Conservation (phyloP, 164 flowering plant species). For the Sextonia rubra region DNA sequence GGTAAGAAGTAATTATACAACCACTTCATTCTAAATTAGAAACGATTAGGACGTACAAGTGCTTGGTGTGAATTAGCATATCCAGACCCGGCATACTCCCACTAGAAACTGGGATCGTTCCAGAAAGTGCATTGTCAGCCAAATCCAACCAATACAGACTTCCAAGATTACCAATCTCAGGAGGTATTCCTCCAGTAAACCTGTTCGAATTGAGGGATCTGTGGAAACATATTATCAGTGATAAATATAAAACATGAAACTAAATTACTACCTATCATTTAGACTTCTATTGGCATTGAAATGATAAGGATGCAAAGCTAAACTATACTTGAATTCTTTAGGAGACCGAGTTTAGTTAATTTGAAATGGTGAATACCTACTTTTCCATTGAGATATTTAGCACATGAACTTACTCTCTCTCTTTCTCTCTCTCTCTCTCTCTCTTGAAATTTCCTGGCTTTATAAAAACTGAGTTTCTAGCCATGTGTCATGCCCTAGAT, state of each 20-base stretch:
- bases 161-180: slow-evolving; percentile 70
- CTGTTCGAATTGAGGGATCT: slow-evolving; percentile 87
- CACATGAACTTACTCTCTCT: too few species aligned
- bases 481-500: too few species aligned
- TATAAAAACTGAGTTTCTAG: too few species aligned
- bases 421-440: too few species aligned
- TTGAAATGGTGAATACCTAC: background rate
- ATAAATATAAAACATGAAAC: background rate
- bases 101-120: slow-evolving; percentile 69
- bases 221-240: slow-evolving; percentile 9
- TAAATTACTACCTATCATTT: background rate
- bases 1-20: slow-evolving; percentile 6
- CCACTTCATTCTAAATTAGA: background rate
- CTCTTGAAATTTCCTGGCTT: too few species aligned
- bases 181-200: slow-evolving; percentile 66
- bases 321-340: too few species aligned
- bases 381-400: too few species aligned
- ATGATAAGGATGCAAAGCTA: too few species aligned
- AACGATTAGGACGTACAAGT: slow-evolving; percentile 44
- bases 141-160: slow-evolving; percentile 84
- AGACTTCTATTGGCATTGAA: background rate
- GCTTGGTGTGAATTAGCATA: slow-evolving; percentile 60
- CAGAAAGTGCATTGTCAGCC: slow-evolving; percentile 74
- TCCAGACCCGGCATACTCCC: slow-evolving; percentile 60
- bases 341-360: background rate